Evolutionary conservation across 257 asterid species (phyloP).

Genomic region (Primulina huaijiensis): DNA sequence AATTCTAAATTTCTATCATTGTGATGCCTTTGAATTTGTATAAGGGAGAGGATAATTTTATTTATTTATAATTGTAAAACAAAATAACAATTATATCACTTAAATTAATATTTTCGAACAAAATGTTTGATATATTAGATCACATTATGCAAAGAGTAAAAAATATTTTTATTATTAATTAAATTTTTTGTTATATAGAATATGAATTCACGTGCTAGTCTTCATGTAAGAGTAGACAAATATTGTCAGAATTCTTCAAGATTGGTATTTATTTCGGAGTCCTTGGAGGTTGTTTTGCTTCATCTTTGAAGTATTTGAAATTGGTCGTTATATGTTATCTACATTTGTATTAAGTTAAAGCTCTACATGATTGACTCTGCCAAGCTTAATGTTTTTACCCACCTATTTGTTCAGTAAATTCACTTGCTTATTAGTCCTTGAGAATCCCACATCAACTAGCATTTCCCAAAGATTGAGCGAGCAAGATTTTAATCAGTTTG

Average conservation of each 20-base stretch:
- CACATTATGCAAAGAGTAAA: no score
- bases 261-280: conserved; percentile 37
- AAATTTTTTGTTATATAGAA: no score
- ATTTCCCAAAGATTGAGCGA: conserved; percentile 5
- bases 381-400: conserved; percentile 2
- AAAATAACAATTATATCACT: no score
- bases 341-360: background rate
- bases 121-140: no score
- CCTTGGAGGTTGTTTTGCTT: conserved; percentile 37
- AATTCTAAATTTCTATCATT: no score
- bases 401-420: background rate
- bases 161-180: no score
- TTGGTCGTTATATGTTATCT: background rate
- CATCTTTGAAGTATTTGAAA: conserved; percentile 16
- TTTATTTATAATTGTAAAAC: no score
- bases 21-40: no score
- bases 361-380: background rate
- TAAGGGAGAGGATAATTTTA: no score
- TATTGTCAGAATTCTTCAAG: conserved; percentile 29
- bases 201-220: no score
- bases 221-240: conserved; percentile 28
- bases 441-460: background rate
- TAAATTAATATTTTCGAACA: no score
- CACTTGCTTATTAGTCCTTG: background rate
- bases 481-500: background rate